phyloP scores from a whole-genome alignment of 495 filamentous ascomycete species.

The Lophium mytilinum region DNA sequence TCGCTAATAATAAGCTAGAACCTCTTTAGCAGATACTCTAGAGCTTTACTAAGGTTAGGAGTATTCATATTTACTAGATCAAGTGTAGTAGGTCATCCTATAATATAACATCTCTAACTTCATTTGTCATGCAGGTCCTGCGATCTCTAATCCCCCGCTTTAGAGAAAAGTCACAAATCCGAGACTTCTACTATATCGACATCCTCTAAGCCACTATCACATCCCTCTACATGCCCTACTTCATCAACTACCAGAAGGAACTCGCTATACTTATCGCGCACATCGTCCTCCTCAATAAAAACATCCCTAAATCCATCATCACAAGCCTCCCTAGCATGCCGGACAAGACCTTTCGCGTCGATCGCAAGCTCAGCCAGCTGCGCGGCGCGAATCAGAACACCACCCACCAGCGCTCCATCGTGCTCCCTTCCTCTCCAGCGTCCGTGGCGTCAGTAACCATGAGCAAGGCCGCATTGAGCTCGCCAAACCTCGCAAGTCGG shows the following conservation, averaged over 20 bases:
- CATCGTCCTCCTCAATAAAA: slow-evolving; percentile 65
- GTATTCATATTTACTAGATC: too few relatives aligned
- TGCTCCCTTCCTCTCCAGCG: slow-evolving; percentile 78
- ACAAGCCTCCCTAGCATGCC: slow-evolving; percentile 52
- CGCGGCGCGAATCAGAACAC: slow-evolving; percentile 38
- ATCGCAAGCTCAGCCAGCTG: slow-evolving; percentile 52
- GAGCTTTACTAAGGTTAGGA: too few relatives aligned
- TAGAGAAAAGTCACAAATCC: slow-evolving; percentile 42
- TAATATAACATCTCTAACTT: too few relatives aligned
- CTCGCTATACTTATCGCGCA: slow-evolving; percentile 79
- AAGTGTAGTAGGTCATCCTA: too few relatives aligned
- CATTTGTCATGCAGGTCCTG: slow-evolving; percentile 64
- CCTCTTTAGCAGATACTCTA: too few relatives aligned
- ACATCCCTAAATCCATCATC: slow-evolving; percentile 49
- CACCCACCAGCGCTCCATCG: slow-evolving; percentile 73
- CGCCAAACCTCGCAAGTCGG: slow-evolving; percentile 44
- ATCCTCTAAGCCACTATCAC: slow-evolving; percentile 76
- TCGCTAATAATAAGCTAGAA: too few relatives aligned
- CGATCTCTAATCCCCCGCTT: slow-evolving; percentile 19
- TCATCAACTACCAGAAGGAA: slow-evolving; percentile 92
- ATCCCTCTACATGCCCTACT: slow-evolving; percentile 87
- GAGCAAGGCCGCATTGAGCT: slow-evolving; percentile 77
- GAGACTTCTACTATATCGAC: slow-evolving; percentile 82
- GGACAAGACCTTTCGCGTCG: slow-evolving; percentile 49
- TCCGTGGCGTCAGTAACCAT: slow-evolving; percentile 82